These are phyloP conservation scores for Sutorius australiensis DNA, from an alignment of 768 basidiomycete genomes.

Conservation along the genomic window DNA sequence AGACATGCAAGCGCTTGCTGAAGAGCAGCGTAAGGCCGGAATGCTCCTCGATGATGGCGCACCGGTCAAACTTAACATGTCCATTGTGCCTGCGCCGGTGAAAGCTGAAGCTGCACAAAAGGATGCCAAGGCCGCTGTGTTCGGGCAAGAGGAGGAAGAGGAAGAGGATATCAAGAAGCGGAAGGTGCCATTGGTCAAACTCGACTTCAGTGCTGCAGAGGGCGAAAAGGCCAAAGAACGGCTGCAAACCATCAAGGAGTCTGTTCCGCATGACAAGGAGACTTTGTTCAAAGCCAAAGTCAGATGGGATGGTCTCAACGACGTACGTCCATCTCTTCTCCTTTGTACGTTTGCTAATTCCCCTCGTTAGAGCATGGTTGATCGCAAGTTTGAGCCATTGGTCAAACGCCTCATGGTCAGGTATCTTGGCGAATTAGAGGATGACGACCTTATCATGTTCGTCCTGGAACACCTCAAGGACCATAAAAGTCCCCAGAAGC, in stretches of 20 bases:
- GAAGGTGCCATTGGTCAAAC: slow-evolving; percentile 81
- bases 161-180: slow-evolving; percentile 77
- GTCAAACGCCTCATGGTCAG: slow-evolving; percentile 80
- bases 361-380: slow-evolving; percentile 64
- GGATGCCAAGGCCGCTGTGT: slow-evolving; percentile 58
- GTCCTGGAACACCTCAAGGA: slow-evolving; percentile 91
- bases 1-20: slow-evolving; percentile 88
- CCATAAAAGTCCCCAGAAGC: slow-evolving; percentile 77
- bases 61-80: slow-evolving; percentile 82
- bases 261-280: slow-evolving; percentile 76
- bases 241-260: slow-evolving; percentile 69
- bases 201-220: slow-evolving; percentile 85
- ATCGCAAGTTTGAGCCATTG: slow-evolving; percentile 81
- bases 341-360: slow-evolving; percentile 11
- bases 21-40: slow-evolving; percentile 88
- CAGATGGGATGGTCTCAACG: slow-evolving; percentile 86
- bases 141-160: slow-evolving; percentile 83
- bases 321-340: slow-evolving; percentile 49
- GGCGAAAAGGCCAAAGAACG: slow-evolving; percentile 76
- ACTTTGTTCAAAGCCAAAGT: slow-evolving; percentile 80
- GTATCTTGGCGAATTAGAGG: slow-evolving; percentile 88
- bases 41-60: slow-evolving; percentile 89
- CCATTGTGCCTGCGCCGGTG: slow-evolving; percentile 48
- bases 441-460: slow-evolving; percentile 92
- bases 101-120: slow-evolving; percentile 44